These are phyloP conservation scores for Cryphonectria naterciae DNA, from an alignment of 2,329 filamentous ascomycete species.

Conservation along the genomic window DNA sequence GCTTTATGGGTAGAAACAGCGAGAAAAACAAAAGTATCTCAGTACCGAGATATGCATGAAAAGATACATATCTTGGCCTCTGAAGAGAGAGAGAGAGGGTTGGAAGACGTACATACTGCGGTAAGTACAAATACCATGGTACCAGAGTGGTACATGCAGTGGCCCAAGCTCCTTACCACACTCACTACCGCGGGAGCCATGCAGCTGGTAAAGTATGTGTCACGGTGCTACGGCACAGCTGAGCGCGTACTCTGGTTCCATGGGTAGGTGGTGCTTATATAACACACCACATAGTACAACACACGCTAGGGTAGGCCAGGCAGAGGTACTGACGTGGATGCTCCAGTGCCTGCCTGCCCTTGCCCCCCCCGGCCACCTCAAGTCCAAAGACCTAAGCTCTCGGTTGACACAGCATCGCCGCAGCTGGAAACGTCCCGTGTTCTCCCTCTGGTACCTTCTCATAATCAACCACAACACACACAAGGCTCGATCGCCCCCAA, in stretches of 20 bases:
- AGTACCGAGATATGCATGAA: neutral
- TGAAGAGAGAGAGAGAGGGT: neutral
- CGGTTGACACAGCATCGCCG: conserved; percentile 8
- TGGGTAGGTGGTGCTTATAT: conserved; percentile 1
- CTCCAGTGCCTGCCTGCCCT: conserved; percentile 4
- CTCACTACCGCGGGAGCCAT: neutral
- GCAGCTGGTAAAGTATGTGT: neutral
- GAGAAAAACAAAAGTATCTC: neutral
- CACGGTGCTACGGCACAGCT: neutral
- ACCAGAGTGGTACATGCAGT: neutral
- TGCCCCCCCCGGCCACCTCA: neutral
- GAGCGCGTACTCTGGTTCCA: neutral
- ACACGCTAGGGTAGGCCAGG: conserved; percentile 1
- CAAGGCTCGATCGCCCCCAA: neutral
- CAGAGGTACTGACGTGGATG: conserved; percentile 14
- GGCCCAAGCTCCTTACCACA: neutral
- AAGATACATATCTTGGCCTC: neutral
- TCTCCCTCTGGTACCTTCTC: neutral
- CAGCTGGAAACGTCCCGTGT: neutral
- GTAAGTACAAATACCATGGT: neutral
- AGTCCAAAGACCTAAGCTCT: neutral
- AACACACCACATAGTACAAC: neutral
- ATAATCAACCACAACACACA: neutral
- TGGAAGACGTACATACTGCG: too few relatives aligned
- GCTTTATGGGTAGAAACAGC: neutral